phyloP scores from a whole-genome alignment of 768 basidiomycete genomes.

The Pleurotus pulmonarius region DNA sequence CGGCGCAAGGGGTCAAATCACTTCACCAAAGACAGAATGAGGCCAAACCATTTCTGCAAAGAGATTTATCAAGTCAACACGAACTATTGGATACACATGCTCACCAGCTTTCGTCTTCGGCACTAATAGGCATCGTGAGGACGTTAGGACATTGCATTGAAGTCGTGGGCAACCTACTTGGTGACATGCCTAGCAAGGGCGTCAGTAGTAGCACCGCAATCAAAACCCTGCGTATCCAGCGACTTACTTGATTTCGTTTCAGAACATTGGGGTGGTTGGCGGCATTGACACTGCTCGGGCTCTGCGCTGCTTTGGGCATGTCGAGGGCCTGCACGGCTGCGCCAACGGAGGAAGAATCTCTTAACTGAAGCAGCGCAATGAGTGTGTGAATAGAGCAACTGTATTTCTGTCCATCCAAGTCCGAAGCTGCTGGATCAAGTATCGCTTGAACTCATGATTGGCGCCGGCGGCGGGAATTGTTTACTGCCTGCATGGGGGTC shows the following conservation, averaged over 20 bases:
- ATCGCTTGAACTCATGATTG: not conserved
- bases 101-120: constrained; percentile 68
- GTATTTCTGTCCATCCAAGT: not conserved
- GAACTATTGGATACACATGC: constrained; percentile 17
- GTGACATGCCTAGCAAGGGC: constrained; percentile 43
- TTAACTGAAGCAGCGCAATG: not conserved
- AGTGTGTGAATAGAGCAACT: constrained; percentile 2
- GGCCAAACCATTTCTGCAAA: constrained; percentile 54
- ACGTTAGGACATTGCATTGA: too few relatives aligned
- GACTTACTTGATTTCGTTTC: constrained; percentile 48
- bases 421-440: not conserved
- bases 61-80: constrained; percentile 12
- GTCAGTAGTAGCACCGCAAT: not conserved
- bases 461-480: not conserved
- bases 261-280: constrained; percentile 39
- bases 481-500: too few relatives aligned
- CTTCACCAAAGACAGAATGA: not conserved
- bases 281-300: constrained; percentile 21
- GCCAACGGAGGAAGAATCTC: not conserved
- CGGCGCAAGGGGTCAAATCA: not conserved
- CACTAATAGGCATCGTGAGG: constrained; percentile 37
- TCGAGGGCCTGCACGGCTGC: not conserved
- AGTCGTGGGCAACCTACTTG: constrained; percentile 31
- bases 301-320: constrained; percentile 36
- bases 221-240: not conserved